Evolutionary conservation across 331 rosid genomes (phyloP).

Genomic region (Malus hybrid): DNA sequence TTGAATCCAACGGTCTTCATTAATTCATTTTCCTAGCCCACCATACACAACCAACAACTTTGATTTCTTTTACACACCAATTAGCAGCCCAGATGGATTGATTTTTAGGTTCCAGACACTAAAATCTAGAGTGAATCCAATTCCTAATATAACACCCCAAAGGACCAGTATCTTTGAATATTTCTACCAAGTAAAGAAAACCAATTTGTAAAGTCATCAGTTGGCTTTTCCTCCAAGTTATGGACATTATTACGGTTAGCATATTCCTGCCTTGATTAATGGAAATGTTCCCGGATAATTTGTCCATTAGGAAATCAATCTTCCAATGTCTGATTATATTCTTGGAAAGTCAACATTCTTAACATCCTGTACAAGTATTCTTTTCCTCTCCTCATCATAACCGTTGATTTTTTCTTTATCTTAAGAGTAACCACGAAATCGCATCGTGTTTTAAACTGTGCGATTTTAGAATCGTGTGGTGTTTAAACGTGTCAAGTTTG

Average conservation of each 20-base stretch:
- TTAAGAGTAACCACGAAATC: not conserved
- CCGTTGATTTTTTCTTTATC: no score
- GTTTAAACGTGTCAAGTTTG: no score
- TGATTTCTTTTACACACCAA: no score
- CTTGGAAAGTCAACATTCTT: not conserved
- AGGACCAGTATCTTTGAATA: no score
- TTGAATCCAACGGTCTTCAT: no score
- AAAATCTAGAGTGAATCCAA: accelerated
- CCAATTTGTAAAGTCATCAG: not conserved
- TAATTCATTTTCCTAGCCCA: accelerated
- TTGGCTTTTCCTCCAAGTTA: not conserved
- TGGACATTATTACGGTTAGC: slow-evolving; percentile 18
- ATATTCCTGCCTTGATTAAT: slow-evolving; percentile 43
- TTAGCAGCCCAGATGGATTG: accelerated
- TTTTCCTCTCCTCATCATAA: no score
- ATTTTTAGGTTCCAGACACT: accelerated
- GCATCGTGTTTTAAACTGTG: not conserved
- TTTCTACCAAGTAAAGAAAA: not conserved
- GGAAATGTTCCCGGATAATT: slow-evolving; percentile 14
- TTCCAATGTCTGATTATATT: not conserved
- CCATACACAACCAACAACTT: accelerated
- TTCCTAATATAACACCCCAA: no score
- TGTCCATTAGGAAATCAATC: slow-evolving; percentile 9
- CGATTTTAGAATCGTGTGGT: no score
- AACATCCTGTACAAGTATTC: not conserved